These are phyloP conservation scores for Penicillium sp. DNA, from an alignment of 2,329 filamentous ascomycete genomes.

Conservation along the genomic window DNA sequence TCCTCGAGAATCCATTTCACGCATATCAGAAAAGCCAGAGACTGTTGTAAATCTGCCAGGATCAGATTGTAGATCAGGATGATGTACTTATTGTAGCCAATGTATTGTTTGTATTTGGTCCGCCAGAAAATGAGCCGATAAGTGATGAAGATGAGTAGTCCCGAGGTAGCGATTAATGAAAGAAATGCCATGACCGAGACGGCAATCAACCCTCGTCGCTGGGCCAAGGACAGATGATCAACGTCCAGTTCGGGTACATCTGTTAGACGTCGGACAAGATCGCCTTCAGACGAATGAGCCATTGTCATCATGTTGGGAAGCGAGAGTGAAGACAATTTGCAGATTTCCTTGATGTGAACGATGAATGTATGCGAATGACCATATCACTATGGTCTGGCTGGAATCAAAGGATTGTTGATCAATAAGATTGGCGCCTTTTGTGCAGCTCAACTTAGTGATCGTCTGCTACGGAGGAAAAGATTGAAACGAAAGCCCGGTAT, in stretches of 20 bases:
- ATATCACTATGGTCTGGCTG: too few relatives aligned
- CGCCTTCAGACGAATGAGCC: slow-evolving; percentile 8
- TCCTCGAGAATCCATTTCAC: slow-evolving; percentile 44
- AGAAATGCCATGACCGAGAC: slow-evolving; percentile 45
- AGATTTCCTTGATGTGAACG: not conserved
- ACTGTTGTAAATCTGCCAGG: slow-evolving; percentile 50
- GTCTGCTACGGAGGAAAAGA: too few relatives aligned
- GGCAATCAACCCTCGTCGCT: slow-evolving; percentile 43
- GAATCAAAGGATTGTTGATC: too few relatives aligned
- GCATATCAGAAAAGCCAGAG: slow-evolving; percentile 47
- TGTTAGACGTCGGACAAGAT: slow-evolving; percentile 20
- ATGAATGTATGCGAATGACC: too few relatives aligned
- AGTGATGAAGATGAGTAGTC: slow-evolving; percentile 46
- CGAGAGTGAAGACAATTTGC: slow-evolving; percentile 12
- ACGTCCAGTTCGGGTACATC: slow-evolving; percentile 23
- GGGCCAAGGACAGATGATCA: slow-evolving; percentile 30
- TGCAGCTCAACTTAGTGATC: too few relatives aligned
- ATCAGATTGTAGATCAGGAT: slow-evolving; percentile 51
- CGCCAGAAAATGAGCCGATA: slow-evolving; percentile 49
- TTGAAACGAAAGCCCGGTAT: too few relatives aligned
- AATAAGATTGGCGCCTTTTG: too few relatives aligned
- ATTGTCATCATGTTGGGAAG: slow-evolving; percentile 15
- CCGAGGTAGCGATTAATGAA: slow-evolving; percentile 43
- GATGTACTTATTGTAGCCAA: slow-evolving; percentile 52
- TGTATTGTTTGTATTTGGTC: slow-evolving; percentile 44